These are phyloP conservation scores for Oxytropis ochrocephala DNA, from an alignment of 306 rosid species.

Conservation along the genomic window DNA sequence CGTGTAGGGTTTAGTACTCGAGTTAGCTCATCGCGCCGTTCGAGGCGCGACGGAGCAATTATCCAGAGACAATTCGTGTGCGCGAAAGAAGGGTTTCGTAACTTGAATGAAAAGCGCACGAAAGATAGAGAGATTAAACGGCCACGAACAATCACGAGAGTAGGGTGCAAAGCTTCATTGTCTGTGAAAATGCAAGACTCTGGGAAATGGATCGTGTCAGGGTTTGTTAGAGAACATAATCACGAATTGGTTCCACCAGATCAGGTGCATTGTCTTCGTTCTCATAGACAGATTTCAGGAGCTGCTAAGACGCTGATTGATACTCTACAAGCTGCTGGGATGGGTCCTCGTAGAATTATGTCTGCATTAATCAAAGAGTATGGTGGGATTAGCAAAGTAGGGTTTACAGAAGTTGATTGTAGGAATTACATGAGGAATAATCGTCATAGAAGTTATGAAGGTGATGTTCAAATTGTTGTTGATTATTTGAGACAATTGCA, in stretches of 20 bases:
- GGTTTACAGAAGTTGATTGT: conserved; percentile 97
- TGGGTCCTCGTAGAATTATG: conserved; percentile 99
- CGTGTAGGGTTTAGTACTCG: conserved; percentile 98
- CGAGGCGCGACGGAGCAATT: conserved; percentile 96
- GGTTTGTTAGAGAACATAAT: conserved; percentile 87
- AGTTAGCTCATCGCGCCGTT: conserved; percentile 93
- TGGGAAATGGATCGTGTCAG: conserved; percentile 96
- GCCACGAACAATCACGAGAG: conserved; percentile 83
- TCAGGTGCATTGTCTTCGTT: conserved; percentile 93
- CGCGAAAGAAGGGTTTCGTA: conserved; percentile 95
- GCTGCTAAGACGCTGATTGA: conserved; percentile 94
- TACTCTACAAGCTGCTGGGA: conserved; percentile 97
- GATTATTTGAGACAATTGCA: conserved; percentile 90
- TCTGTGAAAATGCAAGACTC: conserved; percentile 98
- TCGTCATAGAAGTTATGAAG: conserved; percentile 83
- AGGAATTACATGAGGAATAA: conserved; percentile 98
- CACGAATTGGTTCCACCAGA: conserved; percentile 95
- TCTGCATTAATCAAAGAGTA: conserved; percentile 92
- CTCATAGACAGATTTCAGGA: conserved; percentile 95
- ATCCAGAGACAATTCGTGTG: conserved; percentile 97
- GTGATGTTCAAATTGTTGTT: conserved; percentile 79
- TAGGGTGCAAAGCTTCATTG: conserved; percentile 94
- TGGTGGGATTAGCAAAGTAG: conserved; percentile 96
- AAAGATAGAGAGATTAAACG: conserved; percentile 97
- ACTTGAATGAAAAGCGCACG: conserved; percentile 96